A percentile compares a stretch with the other conserved stretches of the same genome.
phyloP scores from a whole-genome alignment of 2,329 filamentous ascomycete species.

The Botrytis galanthina region DNA sequence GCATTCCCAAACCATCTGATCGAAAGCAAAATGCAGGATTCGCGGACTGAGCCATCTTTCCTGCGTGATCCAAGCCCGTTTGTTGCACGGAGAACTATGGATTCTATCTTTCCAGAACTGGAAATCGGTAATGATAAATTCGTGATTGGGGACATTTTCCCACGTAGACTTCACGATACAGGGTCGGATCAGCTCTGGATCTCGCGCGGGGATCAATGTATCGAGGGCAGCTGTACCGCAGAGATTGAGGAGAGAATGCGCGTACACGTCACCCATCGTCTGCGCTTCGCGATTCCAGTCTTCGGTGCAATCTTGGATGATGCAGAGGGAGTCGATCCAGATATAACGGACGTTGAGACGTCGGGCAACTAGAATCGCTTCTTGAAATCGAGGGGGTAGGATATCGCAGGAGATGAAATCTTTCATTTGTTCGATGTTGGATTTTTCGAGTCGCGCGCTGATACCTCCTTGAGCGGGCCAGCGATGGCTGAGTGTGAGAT shows the following conservation, averaged over 20 bases:
- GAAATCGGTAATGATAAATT: not conserved
- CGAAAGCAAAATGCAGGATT: not conserved
- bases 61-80: not conserved
- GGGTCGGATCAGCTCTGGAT: not conserved
- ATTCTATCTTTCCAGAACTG: not conserved
- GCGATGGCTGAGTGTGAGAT: not conserved
- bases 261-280: not conserved
- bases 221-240: not conserved
- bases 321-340: not conserved
- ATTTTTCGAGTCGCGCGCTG: not conserved
- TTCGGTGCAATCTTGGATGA: not conserved
- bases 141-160: not conserved
- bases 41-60: not conserved
- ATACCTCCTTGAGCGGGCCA: not conserved
- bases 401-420: not conserved
- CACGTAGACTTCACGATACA: not conserved
- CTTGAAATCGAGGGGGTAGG: not conserved
- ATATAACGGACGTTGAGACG: not conserved
- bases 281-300: not conserved
- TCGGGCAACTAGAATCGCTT: not conserved
- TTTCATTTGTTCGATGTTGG: not conserved
- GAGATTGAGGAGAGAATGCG: not conserved
- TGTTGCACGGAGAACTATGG: not conserved
- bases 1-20: not conserved
- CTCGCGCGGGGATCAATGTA: not conserved